A percentile compares a stretch with the other conserved stretches of the same genome.
These are phyloP conservation scores for Populus tomentosa DNA, from an alignment of 441 rosid species.

Conservation along the genomic window DNA sequence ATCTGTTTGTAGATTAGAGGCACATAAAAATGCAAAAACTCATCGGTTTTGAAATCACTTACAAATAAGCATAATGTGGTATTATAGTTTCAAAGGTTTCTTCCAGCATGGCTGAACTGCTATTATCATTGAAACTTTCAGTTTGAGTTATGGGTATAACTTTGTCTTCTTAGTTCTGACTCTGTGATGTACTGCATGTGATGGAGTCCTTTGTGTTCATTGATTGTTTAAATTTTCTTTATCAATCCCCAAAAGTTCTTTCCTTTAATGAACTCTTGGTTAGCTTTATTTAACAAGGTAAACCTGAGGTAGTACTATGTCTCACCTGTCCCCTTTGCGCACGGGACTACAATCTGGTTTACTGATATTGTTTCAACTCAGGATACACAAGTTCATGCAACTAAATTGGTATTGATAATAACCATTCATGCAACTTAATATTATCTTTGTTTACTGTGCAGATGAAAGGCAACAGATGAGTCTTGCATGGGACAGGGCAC, in stretches of 20 bases:
- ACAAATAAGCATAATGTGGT: not conserved
- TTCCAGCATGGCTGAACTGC: not conserved
- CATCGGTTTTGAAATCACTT: not conserved
- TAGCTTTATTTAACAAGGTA: not conserved
- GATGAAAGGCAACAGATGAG: constrained; percentile 61
- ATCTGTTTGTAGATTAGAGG: not conserved
- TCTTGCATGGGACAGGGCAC: constrained; percentile 43
- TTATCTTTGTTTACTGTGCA: constrained; percentile 26
- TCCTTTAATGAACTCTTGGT: not conserved
- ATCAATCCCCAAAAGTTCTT: not conserved
- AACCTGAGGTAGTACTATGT: not conserved
- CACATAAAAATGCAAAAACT: not conserved
- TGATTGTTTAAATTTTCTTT: not conserved
- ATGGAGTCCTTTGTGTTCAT: not conserved
- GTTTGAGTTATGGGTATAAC: not conserved
- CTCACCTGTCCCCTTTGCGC: not conserved
- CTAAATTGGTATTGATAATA: not conserved
- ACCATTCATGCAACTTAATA: constrained; percentile 15
- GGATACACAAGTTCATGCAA: not conserved
- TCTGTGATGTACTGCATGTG: not conserved
- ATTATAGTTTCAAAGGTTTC: not conserved
- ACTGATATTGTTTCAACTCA: not conserved
- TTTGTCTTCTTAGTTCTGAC: not conserved
- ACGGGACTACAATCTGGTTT: not conserved
- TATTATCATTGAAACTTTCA: not conserved